Evolutionary conservation across 176 grass and related monocot genomes (phyloP), one percentile per base, ranked within the genome.

Genomic region (Secale cereale): DNA sequence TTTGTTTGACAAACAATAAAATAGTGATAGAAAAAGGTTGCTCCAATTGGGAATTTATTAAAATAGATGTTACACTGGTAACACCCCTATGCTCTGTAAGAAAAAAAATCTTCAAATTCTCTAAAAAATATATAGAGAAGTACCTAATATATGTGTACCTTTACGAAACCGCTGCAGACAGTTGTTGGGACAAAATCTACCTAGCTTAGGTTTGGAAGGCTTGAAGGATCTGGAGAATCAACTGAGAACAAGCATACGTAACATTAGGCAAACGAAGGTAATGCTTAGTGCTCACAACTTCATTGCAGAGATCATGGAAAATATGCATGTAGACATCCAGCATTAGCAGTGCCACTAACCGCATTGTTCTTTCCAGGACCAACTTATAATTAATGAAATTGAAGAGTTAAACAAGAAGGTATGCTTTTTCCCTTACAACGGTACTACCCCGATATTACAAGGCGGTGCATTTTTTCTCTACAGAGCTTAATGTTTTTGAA

Each of bases 191-290:
- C 36, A 79, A 28, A 10, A 79, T 64, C 35, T 79, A 2, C 19
- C 59, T 45, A 36, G 59, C 36, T 40, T 79, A 19, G 22, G 39
- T 16, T 27, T 65, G 16, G 35, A 65, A 63, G 59, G 43, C 15
- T 64, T 79, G 19, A 79, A 45, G 77, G 17, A 25, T 79, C 29
- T 79, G 45, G 77, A 79, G 36, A 79, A 43, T 4, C 77, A 65
- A 8, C 77, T 64, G 23, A 59, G 65, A 79, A 64, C 41, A 25
- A 79, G 77, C 36, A 37, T 79, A 4, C 35, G 20, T 5, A 65
- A 45, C 36, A 79, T 79, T 29, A 59, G 77, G 12, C 57, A 29
- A 28, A 63, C 17, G 15, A 79, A 79, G 77, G 77, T 79, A 79
- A 28, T 20, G 10, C 15, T 4, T 29, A 25, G 16, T 52, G 48